Base-by-base conservation (phyloP, 2,329 filamentous ascomycete genomes). In the Penicillium sp. region DNA sequence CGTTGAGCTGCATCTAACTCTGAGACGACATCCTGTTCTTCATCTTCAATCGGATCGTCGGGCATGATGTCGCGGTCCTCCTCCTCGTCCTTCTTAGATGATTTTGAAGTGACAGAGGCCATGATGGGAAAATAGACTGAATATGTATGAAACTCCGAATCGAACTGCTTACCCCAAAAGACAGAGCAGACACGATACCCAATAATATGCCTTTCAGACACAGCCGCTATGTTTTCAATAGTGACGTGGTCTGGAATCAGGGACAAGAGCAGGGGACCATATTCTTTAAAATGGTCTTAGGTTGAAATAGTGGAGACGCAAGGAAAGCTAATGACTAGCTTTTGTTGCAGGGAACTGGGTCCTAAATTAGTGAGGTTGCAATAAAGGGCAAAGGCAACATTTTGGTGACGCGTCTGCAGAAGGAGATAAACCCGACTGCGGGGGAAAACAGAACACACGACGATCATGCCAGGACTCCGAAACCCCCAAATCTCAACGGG, bases 1-100 rank as follows among this genome's bases (percentile, higher is more conserved):
- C 59, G 57, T 47, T 63, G 56, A 8, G 54, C 49, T 14, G 64
- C 58, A 47, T 69, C 62, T 41, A 64, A 30, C 31, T 68, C 65
- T 12, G 56, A 55, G 12, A 47, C 57, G 31, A 61, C 35, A 13
- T 69, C 64, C 16, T 72, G 65, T n/a, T 68, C 67, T 12, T 68
- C 65, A 28, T 63, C 63, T 18, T 67, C 65, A 44, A 66, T 57
- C 25, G 49, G 33, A 22, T 67, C 64, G 22, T 66, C 65, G 22
- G 60, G 60, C 39, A 63, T 53, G 46, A 55, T 54, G 34, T 63
- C 63, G 45, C 55, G 56, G 14, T 67, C 64, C 35, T 66, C 65
- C 4, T 65, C 60, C 40, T 58, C 56, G 43, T 59, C 58, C 41
- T 58, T 60, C 34, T 58, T 61, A 9, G 55, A 58, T 10, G 49